These are phyloP conservation scores for Xylaria sp. DNA, from an alignment of 2,329 filamentous ascomycete species.

Conservation along the genomic window DNA sequence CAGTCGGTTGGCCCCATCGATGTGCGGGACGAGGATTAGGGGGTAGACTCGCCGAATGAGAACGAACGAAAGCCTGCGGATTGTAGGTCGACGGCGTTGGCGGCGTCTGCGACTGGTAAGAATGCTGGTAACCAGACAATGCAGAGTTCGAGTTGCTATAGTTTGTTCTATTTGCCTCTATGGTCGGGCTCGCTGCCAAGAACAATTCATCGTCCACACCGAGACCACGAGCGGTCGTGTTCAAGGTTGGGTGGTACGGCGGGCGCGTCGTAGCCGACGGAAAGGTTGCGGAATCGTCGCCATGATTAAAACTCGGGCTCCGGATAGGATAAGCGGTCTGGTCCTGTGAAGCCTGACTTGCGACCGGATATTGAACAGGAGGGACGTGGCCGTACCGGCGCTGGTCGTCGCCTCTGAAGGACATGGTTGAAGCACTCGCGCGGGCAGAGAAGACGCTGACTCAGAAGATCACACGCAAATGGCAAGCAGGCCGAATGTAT, in stretches of 20 bases:
- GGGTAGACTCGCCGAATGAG: slow-evolving; percentile 63
- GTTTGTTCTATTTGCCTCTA: slow-evolving; percentile 50
- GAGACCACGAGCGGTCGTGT: slow-evolving; percentile 49
- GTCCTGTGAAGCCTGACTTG: slow-evolving; percentile 53
- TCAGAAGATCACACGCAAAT: slow-evolving; percentile 10
- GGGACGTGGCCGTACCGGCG: slow-evolving; percentile 74
- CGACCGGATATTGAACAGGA: slow-evolving; percentile 70
- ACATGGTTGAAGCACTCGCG: slow-evolving; percentile 57
- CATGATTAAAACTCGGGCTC: slow-evolving; percentile 78
- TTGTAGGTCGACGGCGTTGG: slow-evolving; percentile 71
- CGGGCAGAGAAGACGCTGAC: not conserved
- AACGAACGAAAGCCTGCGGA: slow-evolving; percentile 71
- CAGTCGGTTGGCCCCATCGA: slow-evolving; percentile 50
- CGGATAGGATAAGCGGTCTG: slow-evolving; percentile 57
- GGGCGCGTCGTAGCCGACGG: slow-evolving; percentile 48
- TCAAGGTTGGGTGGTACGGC: slow-evolving; percentile 46
- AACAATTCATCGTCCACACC: slow-evolving; percentile 70
- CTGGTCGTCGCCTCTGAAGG: slow-evolving; percentile 70
- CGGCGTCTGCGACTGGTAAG: slow-evolving; percentile 59
- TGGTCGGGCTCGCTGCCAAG: slow-evolving; percentile 59
- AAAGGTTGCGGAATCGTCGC: slow-evolving; percentile 73
- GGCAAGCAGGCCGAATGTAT: slow-evolving; percentile 8
- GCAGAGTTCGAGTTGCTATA: slow-evolving; percentile 59
- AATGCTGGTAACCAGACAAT: slow-evolving; percentile 63
- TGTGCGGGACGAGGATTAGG: slow-evolving; percentile 58